Percentiles rank a stretch among this genome's conserved stretches.
These are phyloP conservation scores for Ogataea paraovalis DNA, from an alignment of 805 yeast genomes.

Conservation along the genomic window DNA sequence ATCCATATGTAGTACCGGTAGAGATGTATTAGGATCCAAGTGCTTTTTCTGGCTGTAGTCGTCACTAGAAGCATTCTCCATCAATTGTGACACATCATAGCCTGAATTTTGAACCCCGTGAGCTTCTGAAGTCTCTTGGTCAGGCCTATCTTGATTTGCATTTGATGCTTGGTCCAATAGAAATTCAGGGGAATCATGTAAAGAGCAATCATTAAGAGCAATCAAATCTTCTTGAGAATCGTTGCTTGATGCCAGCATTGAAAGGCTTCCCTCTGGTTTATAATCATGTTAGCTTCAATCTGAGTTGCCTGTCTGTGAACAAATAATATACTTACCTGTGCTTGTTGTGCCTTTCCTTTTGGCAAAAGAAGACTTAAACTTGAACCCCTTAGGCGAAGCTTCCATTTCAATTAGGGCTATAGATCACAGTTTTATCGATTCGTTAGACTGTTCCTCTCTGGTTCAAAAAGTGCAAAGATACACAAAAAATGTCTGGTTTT, in stretches of 20 bases:
- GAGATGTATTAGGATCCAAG: neutral
- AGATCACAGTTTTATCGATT: no score
- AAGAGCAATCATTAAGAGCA: slow-evolving; percentile 1
- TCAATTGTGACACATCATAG: slow-evolving; percentile 20
- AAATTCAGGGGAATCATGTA: neutral
- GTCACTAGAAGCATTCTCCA: slow-evolving; percentile 19
- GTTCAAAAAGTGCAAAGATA: no score
- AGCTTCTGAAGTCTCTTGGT: neutral
- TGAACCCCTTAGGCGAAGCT: slow-evolving; percentile 4
- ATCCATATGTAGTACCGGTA: slow-evolving; percentile 4
- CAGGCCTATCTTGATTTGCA: neutral
- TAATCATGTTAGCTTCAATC: neutral
- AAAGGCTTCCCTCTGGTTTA: neutral
- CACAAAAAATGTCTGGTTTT: no score
- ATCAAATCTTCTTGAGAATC: slow-evolving; percentile 18
- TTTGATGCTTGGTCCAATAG: neutral
- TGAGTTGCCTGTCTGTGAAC: neutral
- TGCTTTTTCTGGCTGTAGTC: slow-evolving; percentile 1
- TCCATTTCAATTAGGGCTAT: neutral
- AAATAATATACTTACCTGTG: slow-evolving; percentile 5
- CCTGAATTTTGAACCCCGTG: neutral
- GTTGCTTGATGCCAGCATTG: slow-evolving; percentile 1
- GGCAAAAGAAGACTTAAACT: slow-evolving; percentile 22
- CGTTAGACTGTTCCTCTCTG: no score
- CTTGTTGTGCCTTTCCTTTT: slow-evolving; percentile 7